These are phyloP conservation scores for Colletotrichum zoysiae DNA, from an alignment of 2,329 filamentous ascomycete species.

Conservation along the genomic window DNA sequence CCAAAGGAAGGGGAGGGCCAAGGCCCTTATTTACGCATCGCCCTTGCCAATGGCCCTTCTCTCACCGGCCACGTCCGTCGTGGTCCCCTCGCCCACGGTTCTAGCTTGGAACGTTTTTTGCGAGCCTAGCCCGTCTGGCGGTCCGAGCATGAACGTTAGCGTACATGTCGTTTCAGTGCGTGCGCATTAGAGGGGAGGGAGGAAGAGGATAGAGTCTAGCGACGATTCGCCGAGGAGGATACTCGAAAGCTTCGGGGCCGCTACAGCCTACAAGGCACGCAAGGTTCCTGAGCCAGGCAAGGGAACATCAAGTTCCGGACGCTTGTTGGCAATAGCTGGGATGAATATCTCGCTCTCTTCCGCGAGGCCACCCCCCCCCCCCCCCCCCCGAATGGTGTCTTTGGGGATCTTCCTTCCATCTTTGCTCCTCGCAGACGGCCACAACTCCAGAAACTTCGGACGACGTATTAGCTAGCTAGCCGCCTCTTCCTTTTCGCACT, in stretches of 20 bases:
- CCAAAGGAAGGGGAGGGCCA: slow-evolving; percentile 6
- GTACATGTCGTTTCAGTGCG: slow-evolving; percentile 37
- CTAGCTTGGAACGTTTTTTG: slow-evolving; percentile 18
- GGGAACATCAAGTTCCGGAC: not conserved
- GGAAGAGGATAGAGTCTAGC: not conserved
- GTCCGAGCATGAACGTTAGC: slow-evolving; percentile 36
- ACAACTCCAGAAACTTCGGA: slow-evolving; percentile 18
- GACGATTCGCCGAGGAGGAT: slow-evolving; percentile 18
- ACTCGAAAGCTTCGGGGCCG: not conserved
- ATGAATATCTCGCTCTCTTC: slow-evolving; percentile 2
- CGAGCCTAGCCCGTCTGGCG: slow-evolving; percentile 31
- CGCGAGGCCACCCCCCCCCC: not conserved
- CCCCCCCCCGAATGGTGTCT: slow-evolving; percentile 3
- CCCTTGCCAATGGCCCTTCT: not conserved
- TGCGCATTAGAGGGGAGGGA: slow-evolving; percentile 9
- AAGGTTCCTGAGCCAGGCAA: not conserved
- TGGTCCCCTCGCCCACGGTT: slow-evolving; percentile 9
- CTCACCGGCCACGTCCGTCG: slow-evolving; percentile 27
- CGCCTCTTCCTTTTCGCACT: not conserved
- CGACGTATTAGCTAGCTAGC: slow-evolving; percentile 15
- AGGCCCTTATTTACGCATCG: slow-evolving; percentile 36
- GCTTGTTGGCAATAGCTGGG: slow-evolving; percentile 9
- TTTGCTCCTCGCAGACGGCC: slow-evolving; percentile 1
- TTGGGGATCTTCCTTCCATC: not conserved
- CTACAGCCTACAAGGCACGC: no score